Evolutionary conservation across 305 asterid species (phyloP), one percentile per base, ranked within the genome.

Genomic region (Solanum chacoense): DNA sequence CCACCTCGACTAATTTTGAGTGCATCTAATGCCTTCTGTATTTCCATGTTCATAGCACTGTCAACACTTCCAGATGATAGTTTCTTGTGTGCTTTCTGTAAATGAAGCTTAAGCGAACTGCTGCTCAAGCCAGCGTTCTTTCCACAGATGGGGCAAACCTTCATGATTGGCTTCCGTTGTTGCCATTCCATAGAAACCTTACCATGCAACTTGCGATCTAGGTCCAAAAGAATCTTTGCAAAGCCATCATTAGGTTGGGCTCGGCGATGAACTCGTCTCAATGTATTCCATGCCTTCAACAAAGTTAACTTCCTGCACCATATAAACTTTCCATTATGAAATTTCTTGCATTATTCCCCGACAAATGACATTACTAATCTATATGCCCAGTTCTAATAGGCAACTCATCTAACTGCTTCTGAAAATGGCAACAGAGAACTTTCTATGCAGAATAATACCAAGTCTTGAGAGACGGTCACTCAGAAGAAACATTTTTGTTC

Each of bases 181-280:
- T 96, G 99, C 99, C 99, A 97, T 89, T 97, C 99, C 99, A 97
- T 97, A 2, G 99, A 97, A 65, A 92, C 93, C 92, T 93, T 93
- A 5, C 99, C 98, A 18, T 97, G 95, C 93, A 97, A 87, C 92
- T 93, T 93, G 80, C 88, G 89, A 83, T 97, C 99, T 72, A 97
- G 91, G 16, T 95, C 97, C 92, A 95, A 74, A 28, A 97, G 97
- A 87, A 94, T 93, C 93, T 92, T 94, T 3, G 99, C 98, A 87
- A 97, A 97, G 3, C 99, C 99, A 87, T 96, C 99, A 14, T 96
- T 97, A 8, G 99, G 99, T 90, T 96, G 99, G 87, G 99, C 99
- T 91, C 99, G 93, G 6, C 98, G 94, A 89, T 97, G 99, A 63
- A 93, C 98, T 91, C 92, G 91, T 92, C 93, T 96, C 90, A 97